Base-by-base conservation (phyloP, 768 basidiomycete genomes). In the Wakefieldia striispora region DNA sequence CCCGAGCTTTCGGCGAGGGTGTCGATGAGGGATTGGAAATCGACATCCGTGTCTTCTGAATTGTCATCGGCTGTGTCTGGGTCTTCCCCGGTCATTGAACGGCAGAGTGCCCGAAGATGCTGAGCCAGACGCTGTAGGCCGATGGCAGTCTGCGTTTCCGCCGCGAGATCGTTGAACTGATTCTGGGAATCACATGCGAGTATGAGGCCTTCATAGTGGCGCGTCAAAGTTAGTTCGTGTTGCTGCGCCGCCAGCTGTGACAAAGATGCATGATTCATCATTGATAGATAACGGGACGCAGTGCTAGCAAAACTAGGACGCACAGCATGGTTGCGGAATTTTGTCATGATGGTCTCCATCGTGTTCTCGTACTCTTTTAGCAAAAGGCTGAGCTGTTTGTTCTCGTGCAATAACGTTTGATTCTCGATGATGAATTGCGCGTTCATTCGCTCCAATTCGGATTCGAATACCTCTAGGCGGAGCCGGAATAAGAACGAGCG, bases 311-410 rank as follows among this genome's bases (percentile, higher is more conserved):
- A 44, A 33, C 16, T 12, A 39, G 29, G 37, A 77, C 91, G 61
- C 60, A 95, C 94, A 12, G 91, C 84, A 63, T 97, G 88, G 50
- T 85, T 86, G 51, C 95, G 80, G 66, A 98, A 97, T 70, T 97
- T 97, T 44, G 83, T 72, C 97, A 99, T 98, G 64, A 98, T 90
- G 24, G 85, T 94, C 60, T 97, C 95, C 75, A 99, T 79, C 3
- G 95, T 97, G 46, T 76, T 75, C 66, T 98, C 95, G 65, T 98
- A 95, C 68, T 99, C 97, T 63, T 94, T 95, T 49, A 98, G 74
- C 23, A 99, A 75, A 23, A 82, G 59, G 56, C 86, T 86, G 26
- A 98, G 78, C 63, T 98, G 95, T 66, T 91, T 94, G 75, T 99
- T 98, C 70, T 99, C 97, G 54, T 97, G 87, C 42, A 90, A 74